phyloP scores from a whole-genome alignment of 2,329 filamentous ascomycete genomes.

The Verticillium zaregamsianum region DNA sequence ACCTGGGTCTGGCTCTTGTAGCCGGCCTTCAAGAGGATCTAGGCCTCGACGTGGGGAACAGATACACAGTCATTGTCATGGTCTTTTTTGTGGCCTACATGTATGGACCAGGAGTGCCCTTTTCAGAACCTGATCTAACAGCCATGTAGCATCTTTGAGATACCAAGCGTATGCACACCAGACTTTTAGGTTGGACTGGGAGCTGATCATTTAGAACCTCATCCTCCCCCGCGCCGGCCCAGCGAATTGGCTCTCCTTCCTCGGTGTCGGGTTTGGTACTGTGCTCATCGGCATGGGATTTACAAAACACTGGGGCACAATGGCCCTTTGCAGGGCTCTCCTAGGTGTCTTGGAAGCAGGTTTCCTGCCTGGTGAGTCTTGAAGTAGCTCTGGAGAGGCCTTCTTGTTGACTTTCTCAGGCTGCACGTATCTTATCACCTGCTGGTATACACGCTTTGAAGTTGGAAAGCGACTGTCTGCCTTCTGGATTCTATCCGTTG shows the following conservation, averaged over 20 bases:
- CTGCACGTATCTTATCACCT: slow-evolving; percentile 28
- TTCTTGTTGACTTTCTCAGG: slow-evolving; percentile 3
- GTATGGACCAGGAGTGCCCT: slow-evolving; percentile 9
- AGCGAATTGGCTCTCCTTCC: slow-evolving; percentile 20
- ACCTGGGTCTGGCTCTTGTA: slow-evolving; percentile 11
- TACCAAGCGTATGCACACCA: slow-evolving; percentile 10
- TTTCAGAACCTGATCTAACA: neutral
- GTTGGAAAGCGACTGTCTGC: slow-evolving; percentile 20
- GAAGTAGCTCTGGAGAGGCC: too few species aligned
- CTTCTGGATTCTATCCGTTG: slow-evolving; percentile 9
- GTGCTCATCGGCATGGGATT: slow-evolving; percentile 26
- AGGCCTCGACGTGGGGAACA: slow-evolving; percentile 8
- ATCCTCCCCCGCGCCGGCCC: slow-evolving; percentile 20
- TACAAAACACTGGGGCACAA: slow-evolving; percentile 17
- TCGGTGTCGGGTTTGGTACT: slow-evolving; percentile 18
- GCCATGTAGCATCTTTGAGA: slow-evolving; percentile 10
- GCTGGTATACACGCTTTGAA: slow-evolving; percentile 31
- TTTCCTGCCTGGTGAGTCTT: slow-evolving; percentile 19
- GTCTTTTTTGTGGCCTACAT: slow-evolving; percentile 18
- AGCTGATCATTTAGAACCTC: slow-evolving; percentile 14
- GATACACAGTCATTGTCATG: slow-evolving; percentile 13
- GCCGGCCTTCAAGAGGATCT: slow-evolving; percentile 14
- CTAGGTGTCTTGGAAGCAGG: slow-evolving; percentile 14
- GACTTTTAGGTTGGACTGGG: slow-evolving; percentile 2
- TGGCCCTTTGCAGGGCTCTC: slow-evolving; percentile 20